phyloP scores from a whole-genome alignment of 1,284 basidiomycete genomes.

The Rhizoctonia solani region DNA sequence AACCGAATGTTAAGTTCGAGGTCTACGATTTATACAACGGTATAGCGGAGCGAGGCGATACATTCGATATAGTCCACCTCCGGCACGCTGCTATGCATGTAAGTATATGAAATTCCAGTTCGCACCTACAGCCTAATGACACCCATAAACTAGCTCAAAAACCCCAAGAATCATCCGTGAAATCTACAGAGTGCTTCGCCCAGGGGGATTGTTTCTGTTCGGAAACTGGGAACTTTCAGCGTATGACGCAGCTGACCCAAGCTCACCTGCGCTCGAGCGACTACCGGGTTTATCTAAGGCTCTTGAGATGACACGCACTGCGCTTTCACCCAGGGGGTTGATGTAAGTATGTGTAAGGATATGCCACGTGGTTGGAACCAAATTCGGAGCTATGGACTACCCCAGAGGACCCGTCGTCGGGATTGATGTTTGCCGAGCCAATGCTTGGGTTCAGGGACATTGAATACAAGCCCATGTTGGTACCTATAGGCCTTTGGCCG shows the following conservation, averaged over 20 bases:
- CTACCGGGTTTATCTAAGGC: slow-evolving; percentile 13
- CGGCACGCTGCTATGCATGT: slow-evolving; percentile 29
- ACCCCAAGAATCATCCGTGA: slow-evolving; percentile 20
- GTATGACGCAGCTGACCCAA: slow-evolving; percentile 12
- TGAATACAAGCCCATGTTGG: background rate
- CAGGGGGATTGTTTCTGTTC: slow-evolving; percentile 25
- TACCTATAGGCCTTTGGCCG: slow-evolving; percentile 19
- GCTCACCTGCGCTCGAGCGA: slow-evolving; percentile 11
- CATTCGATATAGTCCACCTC: slow-evolving; percentile 23
- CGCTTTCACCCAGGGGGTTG: slow-evolving; percentile 15
- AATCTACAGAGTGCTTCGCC: slow-evolving; percentile 21
- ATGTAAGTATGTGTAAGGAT: slow-evolving; percentile 19
- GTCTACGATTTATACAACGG: slow-evolving; percentile 11
- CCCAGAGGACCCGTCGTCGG: background rate
- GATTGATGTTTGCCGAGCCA: slow-evolving; percentile 7
- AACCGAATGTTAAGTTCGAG: background rate
- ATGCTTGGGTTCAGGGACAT: slow-evolving; percentile 25
- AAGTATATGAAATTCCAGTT: too few relatives aligned
- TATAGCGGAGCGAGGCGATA: background rate
- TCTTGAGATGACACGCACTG: slow-evolving; percentile 1
- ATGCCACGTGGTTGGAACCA: slow-evolving; percentile 19
- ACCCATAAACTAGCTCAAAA: slow-evolving; percentile 2
- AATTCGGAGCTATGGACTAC: slow-evolving; percentile 13
- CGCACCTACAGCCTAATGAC: background rate
- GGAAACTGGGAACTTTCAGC: slow-evolving; percentile 30